phyloP scores from a whole-genome alignment of 2,329 filamentous ascomycete genomes.

The Paraphaeosphaeria sporulosa region DNA sequence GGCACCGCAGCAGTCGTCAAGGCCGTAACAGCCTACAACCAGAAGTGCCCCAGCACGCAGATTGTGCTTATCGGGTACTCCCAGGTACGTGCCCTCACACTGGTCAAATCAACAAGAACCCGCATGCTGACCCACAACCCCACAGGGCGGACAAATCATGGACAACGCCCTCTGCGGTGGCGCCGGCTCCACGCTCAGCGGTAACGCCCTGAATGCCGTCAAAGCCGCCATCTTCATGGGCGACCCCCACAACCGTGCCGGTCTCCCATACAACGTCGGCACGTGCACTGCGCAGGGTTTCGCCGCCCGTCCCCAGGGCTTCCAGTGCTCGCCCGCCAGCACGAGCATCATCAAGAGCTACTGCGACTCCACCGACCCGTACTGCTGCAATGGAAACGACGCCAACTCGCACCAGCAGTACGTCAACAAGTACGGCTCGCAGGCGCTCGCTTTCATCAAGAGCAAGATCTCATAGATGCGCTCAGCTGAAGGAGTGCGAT shows the following conservation, averaged over 20 bases:
- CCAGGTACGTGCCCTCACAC: constrained; percentile 53
- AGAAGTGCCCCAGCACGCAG: constrained; percentile 63
- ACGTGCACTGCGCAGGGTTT: constrained; percentile 68
- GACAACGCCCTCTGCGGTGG: constrained; percentile 69
- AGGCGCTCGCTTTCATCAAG: constrained; percentile 68
- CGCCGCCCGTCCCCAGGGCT: constrained; percentile 65
- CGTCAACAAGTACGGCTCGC: constrained; percentile 65
- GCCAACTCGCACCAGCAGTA: constrained; percentile 69
- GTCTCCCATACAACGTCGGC: constrained; percentile 67
- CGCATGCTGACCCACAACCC: constrained; percentile 17
- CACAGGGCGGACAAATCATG: constrained; percentile 67
- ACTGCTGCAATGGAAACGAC: constrained; percentile 71
- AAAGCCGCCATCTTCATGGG: constrained; percentile 73
- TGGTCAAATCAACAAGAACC: not conserved
- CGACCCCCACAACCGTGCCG: constrained; percentile 64
- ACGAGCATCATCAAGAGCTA: constrained; percentile 68
- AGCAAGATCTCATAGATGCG: constrained; percentile 54
- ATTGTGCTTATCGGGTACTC: constrained; percentile 70
- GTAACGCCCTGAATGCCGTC: constrained; percentile 61
- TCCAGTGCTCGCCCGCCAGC: constrained; percentile 61
- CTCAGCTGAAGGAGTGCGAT: not conserved
- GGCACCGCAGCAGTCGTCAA: constrained; percentile 66
- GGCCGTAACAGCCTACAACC: constrained; percentile 66
- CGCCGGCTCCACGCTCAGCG: constrained; percentile 55
- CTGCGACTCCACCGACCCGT: constrained; percentile 70